Conservation (phyloP, 2,329 filamentous ascomycete genomes). For the Paecilomyces variotii region DNA sequence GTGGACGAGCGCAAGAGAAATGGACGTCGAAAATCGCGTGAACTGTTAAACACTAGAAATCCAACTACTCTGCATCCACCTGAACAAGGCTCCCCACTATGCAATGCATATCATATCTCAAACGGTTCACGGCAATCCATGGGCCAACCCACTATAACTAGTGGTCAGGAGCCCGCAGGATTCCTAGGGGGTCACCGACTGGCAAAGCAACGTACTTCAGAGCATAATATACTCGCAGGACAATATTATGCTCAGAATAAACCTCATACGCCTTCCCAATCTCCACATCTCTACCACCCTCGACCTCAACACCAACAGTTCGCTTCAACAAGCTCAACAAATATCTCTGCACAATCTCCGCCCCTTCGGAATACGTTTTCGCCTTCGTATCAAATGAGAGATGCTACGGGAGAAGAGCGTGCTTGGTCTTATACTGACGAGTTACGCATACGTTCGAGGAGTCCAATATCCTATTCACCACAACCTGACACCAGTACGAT, state of each 20-base stretch:
- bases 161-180: background rate
- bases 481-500: constrained; percentile 15
- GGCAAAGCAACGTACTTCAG: background rate
- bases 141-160: constrained; percentile 6
- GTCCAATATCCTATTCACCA: constrained; percentile 21
- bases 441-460: constrained; percentile 29
- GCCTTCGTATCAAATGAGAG: background rate
- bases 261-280: background rate
- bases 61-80: too few species aligned
- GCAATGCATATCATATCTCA: background rate
- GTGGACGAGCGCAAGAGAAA: background rate
- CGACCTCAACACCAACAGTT: background rate
- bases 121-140: constrained; percentile 1
- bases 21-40: too few species aligned
- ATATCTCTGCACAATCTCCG: constrained; percentile 4
- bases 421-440: constrained; percentile 22
- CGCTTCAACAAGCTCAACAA: background rate
- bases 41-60: too few species aligned
- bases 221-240: background rate
- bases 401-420: background rate
- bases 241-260: background rate
- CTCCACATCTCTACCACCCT: background rate
- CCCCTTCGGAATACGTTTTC: constrained; percentile 8
- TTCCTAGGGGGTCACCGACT: constrained; percentile 1
- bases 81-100: background rate